Base-by-base conservation (phyloP, 2,329 filamentous ascomycete genomes). In the Aspergillus aculeatinus region DNA sequence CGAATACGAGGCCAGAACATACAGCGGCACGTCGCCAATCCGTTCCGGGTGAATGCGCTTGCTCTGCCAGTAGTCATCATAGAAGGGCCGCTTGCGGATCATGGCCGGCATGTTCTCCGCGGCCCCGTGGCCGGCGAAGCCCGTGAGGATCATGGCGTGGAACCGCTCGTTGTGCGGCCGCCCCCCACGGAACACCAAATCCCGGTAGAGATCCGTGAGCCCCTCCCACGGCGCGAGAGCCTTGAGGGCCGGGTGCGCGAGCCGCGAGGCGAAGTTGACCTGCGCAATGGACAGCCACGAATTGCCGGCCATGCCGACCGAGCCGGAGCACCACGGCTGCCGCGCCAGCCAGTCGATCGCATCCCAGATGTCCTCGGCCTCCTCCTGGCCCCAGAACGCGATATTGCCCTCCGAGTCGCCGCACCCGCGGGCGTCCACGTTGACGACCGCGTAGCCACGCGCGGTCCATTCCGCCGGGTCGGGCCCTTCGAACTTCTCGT, bases 401-500 rank as follows among this genome's bases (percentile, higher is more conserved):
- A 72, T 58, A 53, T 69, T 50, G 2, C 72, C 71, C 23, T 72
- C 72, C 0, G 70, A 73, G 21, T 72, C 59, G 12, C 64, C 67
- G 4, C 60, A 51, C 1, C 72, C 72, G 5, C 72, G 62, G 1
- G 68, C 60, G 53, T 74, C 72, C 12, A 71, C 60, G 48, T 74
- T 70, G 35, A 73, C 63, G 44, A 74, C 63, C 2, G 72, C 72
- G 55, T 73, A 74, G 1, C 70, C 70, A 39, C 68, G 55, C 6
- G 58, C 39, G 19, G 64, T 66, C 67, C 70, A 74, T 35, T 73
- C 71, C 4, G 71, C 71, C 0, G 71, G 72, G 48, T 74, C 68
- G 0, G 66, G 65, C 3, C 64, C 67, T 56, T 70, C 70, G 31
- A 70, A 71, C 31, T 63, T 67, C 48, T 67, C 64, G 59, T 29